Evolutionary conservation across 1,139 yeast genomes (phyloP), one percentile per base, ranked within the genome.

Genomic region (Yamadazyma spencermartinsiae): DNA sequence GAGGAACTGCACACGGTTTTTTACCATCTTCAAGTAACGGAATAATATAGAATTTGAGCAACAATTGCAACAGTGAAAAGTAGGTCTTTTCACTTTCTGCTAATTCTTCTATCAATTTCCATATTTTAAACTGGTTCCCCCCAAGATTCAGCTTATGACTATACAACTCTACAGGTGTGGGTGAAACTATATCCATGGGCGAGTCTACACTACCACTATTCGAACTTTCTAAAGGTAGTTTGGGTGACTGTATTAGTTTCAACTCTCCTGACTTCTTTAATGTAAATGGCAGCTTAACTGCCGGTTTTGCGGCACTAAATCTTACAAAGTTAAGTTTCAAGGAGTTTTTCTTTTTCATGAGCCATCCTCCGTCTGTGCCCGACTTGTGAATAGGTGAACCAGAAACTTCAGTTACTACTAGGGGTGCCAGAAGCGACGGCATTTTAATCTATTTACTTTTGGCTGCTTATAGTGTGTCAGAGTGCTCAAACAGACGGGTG

Each of bases 71-170:
- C 2, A 74, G 69, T 27, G 63, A 59, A 12, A 76, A 52, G 45
- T 76, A 79, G 1, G 56, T 58, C 19, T 61, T 63, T 50, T 79
- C 84, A 13, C 77, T 76, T 8, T 63, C 65, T 0, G 70, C 38
- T 2, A 79, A 50, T 50, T 79, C 85, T 40, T 72, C 71, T 12
- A 77, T 54, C 9, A 68, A 57, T 31, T 60, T 63, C 25, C 52
- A 56, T 34, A 76, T 46, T 23, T 60, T 58, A 36, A 53, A 60
- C 0, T 54, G 49, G 15, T 41, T 31, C 12, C 40, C 31, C 12
- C 18, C 21, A 2, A 7, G 17, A 4, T 10, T 20, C 3, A 27
- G 24, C 3, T 23, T 42, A 10, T 21, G 28, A 4, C 58, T 51
- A 30, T 49, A 59, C 4, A 53, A 31, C 3, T 43, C 32, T 4